Base-by-base conservation (phyloP, 2,329 filamentous ascomycete species). In the Dactylellina cionopaga region DNA sequence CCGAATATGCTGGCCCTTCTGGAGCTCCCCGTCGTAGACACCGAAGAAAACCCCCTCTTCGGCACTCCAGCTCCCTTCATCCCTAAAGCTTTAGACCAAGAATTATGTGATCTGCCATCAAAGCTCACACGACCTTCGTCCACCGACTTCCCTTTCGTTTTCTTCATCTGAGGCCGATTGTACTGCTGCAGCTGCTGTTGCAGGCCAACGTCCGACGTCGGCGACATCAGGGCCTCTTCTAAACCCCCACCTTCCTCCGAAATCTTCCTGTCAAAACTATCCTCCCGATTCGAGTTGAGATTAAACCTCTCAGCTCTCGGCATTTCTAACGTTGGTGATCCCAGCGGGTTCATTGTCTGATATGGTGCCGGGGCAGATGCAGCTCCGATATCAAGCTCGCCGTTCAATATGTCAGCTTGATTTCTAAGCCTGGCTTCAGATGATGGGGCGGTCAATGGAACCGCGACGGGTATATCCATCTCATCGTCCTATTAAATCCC, bases 381-480 rank as follows among this genome's bases (percentile, higher is more conserved):
- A 69, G 87, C 86, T 3, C 86, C 89, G 77, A 99, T 98, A 79
- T 99, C 95, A 86, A 96, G 93, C 78, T 95, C 93, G 77, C 96
- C 94, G 74, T 96, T 89, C 74, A 88, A 49, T 81, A 41, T 81
- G 80, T 82, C 83, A 56, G 80, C 81, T 52, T 85, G 85, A 76
- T 84, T 83, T 58, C 87, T 88, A 59, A 90, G 87, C 69, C 89
- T 88, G 83, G 92, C 89, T 78, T 98, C 94, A n/a, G 89, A 88
- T 3, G 91, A 94, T 5, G 93, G 90, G 6, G 87, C 87, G 52
- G 91, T 89, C 84, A 99, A 89, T 22, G 94, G 94, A 29, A 97
- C 92, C 1, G 93, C 95, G 51, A 98, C 90, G 1, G 95, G 95
- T 13, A 99, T 91, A 77, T 99, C 95, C 19, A 99, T 95, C 19